These are phyloP conservation scores for Alternaria infectoria DNA, from an alignment of 2,329 filamentous ascomycete genomes.

Conservation along the genomic window DNA sequence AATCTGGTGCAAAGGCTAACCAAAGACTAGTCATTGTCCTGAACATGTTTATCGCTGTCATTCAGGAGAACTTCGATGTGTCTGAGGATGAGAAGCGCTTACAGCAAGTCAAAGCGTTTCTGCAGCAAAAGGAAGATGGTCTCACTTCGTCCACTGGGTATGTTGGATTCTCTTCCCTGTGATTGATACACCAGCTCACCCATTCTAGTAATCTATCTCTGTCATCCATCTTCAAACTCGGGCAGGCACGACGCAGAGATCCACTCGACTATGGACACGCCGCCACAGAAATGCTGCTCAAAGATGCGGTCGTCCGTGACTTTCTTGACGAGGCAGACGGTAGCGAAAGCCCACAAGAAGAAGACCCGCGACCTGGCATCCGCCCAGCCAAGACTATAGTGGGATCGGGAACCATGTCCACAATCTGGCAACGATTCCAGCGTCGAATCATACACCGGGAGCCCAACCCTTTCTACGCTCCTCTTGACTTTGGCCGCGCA, in stretches of 20 bases:
- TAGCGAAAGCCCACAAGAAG: conserved; percentile 25
- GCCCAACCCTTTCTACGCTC: conserved; percentile 94
- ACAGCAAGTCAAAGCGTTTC: conserved; percentile 93
- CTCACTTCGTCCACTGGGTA: conserved; percentile 63
- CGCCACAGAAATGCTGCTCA: conserved; percentile 93
- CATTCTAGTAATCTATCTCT: conserved; percentile 70
- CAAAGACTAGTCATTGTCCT: conserved; percentile 72
- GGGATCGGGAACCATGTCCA: conserved; percentile 65
- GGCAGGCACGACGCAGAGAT: conserved; percentile 71
- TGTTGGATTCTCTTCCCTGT: background rate
- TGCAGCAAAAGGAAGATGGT: conserved; percentile 87
- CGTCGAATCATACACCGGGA: conserved; percentile 69
- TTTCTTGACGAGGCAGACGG: conserved; percentile 80
- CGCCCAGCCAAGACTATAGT: conserved; percentile 53
- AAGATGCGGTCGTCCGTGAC: conserved; percentile 92
- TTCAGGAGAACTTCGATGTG: conserved; percentile 98
- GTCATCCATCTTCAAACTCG: conserved; percentile 66
- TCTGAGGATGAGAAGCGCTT: conserved; percentile 97
- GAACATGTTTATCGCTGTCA: conserved; percentile 99
- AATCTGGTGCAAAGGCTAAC: conserved; percentile 12
- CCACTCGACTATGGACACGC: conserved; percentile 90
- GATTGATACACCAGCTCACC: background rate
- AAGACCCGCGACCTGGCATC: conserved; percentile 43
- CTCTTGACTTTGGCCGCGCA: conserved; percentile 70
- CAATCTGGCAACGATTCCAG: conserved; percentile 66